Percentiles rank a stretch among this genome's conserved stretches.
Evolutionary conservation across 139 green algal species (phyloP).

Genomic region (Nannochloris sp.): DNA sequence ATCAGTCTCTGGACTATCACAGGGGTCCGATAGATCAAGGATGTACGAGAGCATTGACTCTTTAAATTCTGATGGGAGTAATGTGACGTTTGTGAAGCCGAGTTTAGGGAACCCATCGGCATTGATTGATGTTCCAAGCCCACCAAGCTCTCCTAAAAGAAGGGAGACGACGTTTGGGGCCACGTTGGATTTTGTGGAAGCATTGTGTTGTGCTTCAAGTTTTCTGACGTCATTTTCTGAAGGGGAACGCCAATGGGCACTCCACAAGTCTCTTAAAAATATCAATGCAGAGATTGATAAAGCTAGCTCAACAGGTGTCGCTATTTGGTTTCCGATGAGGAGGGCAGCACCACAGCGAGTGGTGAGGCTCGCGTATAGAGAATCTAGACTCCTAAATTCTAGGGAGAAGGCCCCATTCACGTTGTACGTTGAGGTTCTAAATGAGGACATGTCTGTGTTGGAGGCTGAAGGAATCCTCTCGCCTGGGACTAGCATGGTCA

Average conservation of each 20-base stretch:
- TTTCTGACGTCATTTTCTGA: slow-evolving; percentile 58
- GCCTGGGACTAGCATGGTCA: neutral
- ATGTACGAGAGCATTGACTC: neutral
- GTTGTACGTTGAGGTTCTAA: slow-evolving; percentile 68
- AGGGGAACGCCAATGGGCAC: slow-evolving; percentile 45
- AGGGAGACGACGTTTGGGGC: slow-evolving; percentile 77
- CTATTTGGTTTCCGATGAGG: slow-evolving; percentile 83
- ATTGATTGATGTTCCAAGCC: slow-evolving; percentile 2
- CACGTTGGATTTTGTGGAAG: slow-evolving; percentile 93
- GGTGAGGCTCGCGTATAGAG: slow-evolving; percentile 67
- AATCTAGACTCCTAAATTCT: slow-evolving; percentile 83
- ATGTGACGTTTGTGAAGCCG: neutral
- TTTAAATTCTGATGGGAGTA: neutral
- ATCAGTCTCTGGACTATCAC: neutral
- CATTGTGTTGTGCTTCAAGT: slow-evolving; percentile 77
- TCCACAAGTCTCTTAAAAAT: slow-evolving; percentile 35
- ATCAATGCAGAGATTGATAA: slow-evolving; percentile 68
- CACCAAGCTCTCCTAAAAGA: slow-evolving; percentile 53
- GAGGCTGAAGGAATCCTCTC: slow-evolving; percentile 2
- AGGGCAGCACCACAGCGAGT: slow-evolving; percentile 52
- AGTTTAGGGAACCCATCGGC: neutral
- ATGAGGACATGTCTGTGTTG: slow-evolving; percentile 15
- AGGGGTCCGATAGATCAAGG: neutral
- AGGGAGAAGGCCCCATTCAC: slow-evolving; percentile 76
- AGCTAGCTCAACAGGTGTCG: slow-evolving; percentile 43